Conservation (phyloP, 352 stramenopile species). For the Pythium myriotylum region DNA sequence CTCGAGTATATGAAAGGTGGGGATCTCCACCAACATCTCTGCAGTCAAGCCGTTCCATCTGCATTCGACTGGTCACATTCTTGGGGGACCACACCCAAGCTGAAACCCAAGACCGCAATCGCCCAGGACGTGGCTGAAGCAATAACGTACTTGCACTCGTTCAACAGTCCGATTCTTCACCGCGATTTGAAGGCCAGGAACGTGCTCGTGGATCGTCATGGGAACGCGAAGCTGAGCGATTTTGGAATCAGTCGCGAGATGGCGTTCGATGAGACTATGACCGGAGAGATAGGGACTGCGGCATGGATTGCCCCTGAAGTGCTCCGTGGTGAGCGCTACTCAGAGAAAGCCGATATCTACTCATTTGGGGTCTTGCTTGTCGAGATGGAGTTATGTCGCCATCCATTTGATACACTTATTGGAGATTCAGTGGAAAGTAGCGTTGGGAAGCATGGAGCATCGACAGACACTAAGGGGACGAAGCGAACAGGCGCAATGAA, state of each 20-base stretch:
- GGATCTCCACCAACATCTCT: slow-evolving; percentile 3
- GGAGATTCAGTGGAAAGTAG: too few relatives aligned
- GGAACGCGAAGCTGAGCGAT: slow-evolving; percentile 25
- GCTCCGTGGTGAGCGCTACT: slow-evolving; percentile 32
- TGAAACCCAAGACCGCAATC: slow-evolving; percentile 17
- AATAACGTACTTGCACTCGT: slow-evolving; percentile 35
- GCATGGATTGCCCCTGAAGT: slow-evolving; percentile 34
- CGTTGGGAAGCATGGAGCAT: too few relatives aligned
- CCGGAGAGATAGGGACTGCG: slow-evolving; percentile 30
- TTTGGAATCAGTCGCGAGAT: slow-evolving; percentile 24
- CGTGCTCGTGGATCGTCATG: slow-evolving; percentile 21
- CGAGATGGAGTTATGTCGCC: slow-evolving; percentile 27
- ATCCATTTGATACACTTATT: slow-evolving; percentile 6
- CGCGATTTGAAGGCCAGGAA: slow-evolving; percentile 33
- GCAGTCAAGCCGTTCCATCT: background rate
- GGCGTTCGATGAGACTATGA: slow-evolving; percentile 28
- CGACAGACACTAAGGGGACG: background rate
- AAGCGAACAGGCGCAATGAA: background rate
- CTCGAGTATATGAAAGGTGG: slow-evolving; percentile 39
- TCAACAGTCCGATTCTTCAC: slow-evolving; percentile 28
- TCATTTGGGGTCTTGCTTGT: slow-evolving; percentile 33
- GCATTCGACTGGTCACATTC: background rate
- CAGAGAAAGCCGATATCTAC: slow-evolving; percentile 36
- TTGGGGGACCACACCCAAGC: background rate
- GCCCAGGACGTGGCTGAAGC: slow-evolving; percentile 25